A percentile compares a stretch with the other conserved stretches of the same genome.
These are phyloP conservation scores for Singerocomus rubriflavus DNA, from an alignment of 1,284 basidiomycete species.

Conservation along the genomic window DNA sequence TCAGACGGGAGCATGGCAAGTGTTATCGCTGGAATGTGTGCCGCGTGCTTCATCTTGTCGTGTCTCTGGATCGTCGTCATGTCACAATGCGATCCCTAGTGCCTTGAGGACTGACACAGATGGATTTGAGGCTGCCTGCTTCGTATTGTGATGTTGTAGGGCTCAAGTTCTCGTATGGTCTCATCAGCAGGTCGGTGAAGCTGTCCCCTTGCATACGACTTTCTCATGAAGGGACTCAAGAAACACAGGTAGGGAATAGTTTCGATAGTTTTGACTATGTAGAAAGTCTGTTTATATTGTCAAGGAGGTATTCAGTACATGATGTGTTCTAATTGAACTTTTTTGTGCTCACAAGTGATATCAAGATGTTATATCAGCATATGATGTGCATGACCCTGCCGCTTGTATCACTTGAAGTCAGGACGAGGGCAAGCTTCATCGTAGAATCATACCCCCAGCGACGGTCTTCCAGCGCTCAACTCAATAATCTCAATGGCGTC, in stretches of 20 bases:
- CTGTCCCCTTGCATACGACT: neutral
- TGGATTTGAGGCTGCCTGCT: slow-evolving; percentile 91
- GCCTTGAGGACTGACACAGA: slow-evolving; percentile 95
- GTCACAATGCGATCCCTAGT: slow-evolving; percentile 40
- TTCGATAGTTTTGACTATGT: slow-evolving; percentile 92
- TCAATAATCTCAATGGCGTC: slow-evolving; percentile 37
- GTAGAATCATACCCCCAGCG: slow-evolving; percentile 14
- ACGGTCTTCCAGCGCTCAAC: slow-evolving; percentile 14
- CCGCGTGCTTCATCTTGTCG: slow-evolving; percentile 57
- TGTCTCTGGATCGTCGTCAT: neutral
- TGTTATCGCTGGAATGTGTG: slow-evolving; percentile 74
- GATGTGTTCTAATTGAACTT: neutral
- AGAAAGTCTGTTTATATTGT: slow-evolving; percentile 59
- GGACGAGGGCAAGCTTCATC: slow-evolving; percentile 31
- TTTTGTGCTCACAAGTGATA: slow-evolving; percentile 1
- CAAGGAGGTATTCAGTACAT: slow-evolving; percentile 58
- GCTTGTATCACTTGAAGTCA: slow-evolving; percentile 46
- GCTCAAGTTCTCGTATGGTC: slow-evolving; percentile 92
- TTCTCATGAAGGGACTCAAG: slow-evolving; percentile 15
- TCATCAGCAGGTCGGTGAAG: slow-evolving; percentile 71
- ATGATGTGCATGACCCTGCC: slow-evolving; percentile 82
- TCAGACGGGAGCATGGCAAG: slow-evolving; percentile 84
- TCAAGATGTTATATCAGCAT: slow-evolving; percentile 59
- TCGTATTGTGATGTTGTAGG: slow-evolving; percentile 93
- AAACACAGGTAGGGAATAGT: slow-evolving; percentile 80